phyloP scores from a whole-genome alignment of 2,329 filamentous ascomycete genomes.

The Diplodia mutila region DNA sequence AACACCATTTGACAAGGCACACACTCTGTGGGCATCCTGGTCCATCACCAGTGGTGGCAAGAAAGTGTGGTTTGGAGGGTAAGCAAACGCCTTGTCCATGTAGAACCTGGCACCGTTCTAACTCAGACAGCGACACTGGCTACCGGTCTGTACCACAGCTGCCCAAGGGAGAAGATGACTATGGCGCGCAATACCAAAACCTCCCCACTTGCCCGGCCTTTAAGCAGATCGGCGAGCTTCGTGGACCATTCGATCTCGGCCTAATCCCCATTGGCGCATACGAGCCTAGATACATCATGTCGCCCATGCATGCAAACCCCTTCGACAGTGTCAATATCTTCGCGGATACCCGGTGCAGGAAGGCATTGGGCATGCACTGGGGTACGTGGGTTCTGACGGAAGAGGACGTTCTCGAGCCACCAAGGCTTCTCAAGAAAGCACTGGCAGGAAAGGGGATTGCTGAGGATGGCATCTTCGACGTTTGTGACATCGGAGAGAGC shows the following conservation, averaged over 20 bases:
- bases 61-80: conserved; percentile 81
- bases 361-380: conserved; percentile 89
- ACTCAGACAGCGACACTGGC: conserved; percentile 74
- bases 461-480: conserved; percentile 76
- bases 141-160: conserved; percentile 77
- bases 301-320: conserved; percentile 82
- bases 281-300: conserved; percentile 72
- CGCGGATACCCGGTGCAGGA: conserved; percentile 74
- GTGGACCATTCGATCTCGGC: conserved; percentile 88
- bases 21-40: conserved; percentile 90
- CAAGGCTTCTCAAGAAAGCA: conserved; percentile 71
- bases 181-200: conserved; percentile 63
- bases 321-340: conserved; percentile 91
- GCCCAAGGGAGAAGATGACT: conserved; percentile 69
- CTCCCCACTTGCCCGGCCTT: conserved; percentile 82
- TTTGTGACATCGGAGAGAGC: conserved; percentile 83
- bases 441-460: conserved; percentile 67
- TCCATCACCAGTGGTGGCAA: conserved; percentile 71
- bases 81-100: conserved; percentile 33
- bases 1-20: conserved; percentile 68
- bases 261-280: conserved; percentile 95
- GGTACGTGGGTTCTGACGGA: conserved; percentile 82
- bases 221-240: conserved; percentile 74
- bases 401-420: conserved; percentile 85
- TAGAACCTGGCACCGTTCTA: conserved; percentile 17